Percentiles rank a stretch among this genome's conserved stretches.
Conservation (phyloP, 176 grass and related monocot species). For the Ampelocalamus luodianensis region DNA sequence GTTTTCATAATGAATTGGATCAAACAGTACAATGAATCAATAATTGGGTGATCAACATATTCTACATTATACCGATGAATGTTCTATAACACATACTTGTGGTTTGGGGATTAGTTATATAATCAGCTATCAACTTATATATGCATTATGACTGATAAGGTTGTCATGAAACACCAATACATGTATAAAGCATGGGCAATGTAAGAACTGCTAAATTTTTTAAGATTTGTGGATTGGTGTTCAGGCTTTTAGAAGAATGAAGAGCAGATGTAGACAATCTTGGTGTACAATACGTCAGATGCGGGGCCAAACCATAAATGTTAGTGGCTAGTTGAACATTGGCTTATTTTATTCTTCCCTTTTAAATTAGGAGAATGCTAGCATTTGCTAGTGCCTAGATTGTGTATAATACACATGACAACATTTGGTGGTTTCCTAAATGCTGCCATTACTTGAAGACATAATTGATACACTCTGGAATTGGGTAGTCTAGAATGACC, state of each 20-base stretch:
- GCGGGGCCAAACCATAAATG: not conserved
- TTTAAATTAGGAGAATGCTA: constrained; percentile 6
- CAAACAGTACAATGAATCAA: not conserved
- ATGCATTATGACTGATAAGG: not conserved
- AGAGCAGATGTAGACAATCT: not conserved
- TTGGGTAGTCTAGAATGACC: constrained; percentile 13
- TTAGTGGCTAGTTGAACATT: not conserved
- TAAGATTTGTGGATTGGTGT: not conserved
- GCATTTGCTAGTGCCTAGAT: not conserved
- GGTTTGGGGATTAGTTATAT: not conserved
- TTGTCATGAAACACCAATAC: not conserved
- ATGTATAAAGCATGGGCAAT: not conserved
- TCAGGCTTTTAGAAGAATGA: constrained; percentile 23
- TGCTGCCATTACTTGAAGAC: constrained; percentile 3
- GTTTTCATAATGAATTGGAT: constrained; percentile 1
- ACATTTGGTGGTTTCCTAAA: constrained; percentile 11
- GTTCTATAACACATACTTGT: not conserved
- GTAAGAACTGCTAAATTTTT: not conserved
- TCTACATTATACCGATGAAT: not conserved
- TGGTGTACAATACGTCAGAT: not conserved
- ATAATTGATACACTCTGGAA: constrained; percentile 9
- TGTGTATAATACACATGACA: not conserved
- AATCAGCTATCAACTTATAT: not conserved
- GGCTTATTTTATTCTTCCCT: not conserved
- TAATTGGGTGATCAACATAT: not conserved